Evolutionary conservation across 139 green algal species (phyloP).

Genomic region (Chlorella sp.): DNA sequence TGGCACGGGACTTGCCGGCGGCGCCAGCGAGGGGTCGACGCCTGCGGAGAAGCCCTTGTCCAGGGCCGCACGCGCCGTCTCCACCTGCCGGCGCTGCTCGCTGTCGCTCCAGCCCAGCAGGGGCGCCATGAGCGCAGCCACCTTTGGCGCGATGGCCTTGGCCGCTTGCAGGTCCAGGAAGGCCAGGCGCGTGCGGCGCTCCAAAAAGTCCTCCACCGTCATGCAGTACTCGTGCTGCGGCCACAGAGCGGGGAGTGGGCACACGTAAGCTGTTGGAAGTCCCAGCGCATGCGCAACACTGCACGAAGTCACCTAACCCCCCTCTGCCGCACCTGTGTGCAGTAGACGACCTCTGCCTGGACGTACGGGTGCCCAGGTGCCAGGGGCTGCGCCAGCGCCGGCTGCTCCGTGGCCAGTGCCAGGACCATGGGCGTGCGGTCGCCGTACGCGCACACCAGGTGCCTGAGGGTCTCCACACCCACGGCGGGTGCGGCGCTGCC

Average conservation of each 20-base stretch:
- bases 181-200: conserved; percentile 79
- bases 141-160: conserved; percentile 61
- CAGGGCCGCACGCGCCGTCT: background rate
- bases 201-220: conserved; percentile 88
- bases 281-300: conserved; percentile 5
- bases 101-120: conserved; percentile 37
- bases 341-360: conserved; percentile 84
- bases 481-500: conserved; percentile 17
- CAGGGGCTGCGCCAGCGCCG: conserved; percentile 64
- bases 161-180: conserved; percentile 86
- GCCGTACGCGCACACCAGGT: conserved; percentile 79
- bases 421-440: conserved; percentile 65
- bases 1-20: no score
- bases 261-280: no score
- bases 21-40: no score
- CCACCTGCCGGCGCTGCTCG: background rate
- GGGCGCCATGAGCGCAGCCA: conserved; percentile 65
- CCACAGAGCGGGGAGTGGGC: no score
- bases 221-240: conserved; percentile 80
- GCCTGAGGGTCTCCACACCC: conserved; percentile 54
- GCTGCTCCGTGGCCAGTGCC: conserved; percentile 66
- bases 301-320: background rate
- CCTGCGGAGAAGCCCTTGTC: background rate
- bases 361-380: conserved; percentile 83
- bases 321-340: conserved; percentile 10